Evolutionary conservation across 805 yeast genomes (phyloP), one percentile per base, ranked within the genome.

Genomic region (Candida verbasci): DNA sequence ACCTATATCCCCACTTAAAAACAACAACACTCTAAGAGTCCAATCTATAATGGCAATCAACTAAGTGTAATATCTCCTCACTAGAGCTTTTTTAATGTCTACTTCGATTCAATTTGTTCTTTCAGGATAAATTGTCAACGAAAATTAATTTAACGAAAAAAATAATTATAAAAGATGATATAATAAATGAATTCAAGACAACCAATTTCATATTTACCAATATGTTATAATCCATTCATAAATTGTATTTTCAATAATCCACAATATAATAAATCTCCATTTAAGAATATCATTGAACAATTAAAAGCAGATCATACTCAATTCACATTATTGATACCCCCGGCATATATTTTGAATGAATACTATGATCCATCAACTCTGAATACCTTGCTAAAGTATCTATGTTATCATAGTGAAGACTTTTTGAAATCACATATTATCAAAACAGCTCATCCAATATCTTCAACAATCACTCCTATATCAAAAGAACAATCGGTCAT

Each of bases 171-270:
- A 20, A 20, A 20, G 11, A 29, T 29, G 31, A 17, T 29, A 29
- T 29, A 17, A 29, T 6, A 6, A 6, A 35, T 35, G 38, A n/a
- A 11, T 8, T 17, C 34, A 18, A 27, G 10, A 22, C 34, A 46
- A 17, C 32, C 47, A 18, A 35, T 41, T 12, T 41, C 50, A 25
- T 74, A 74, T 46, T 62, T 75, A 24, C 85, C 86, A 3, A 52
- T 68, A 29, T 59, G 80, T 37, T 57, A 72, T 38, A 82, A 83
- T 47, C 87, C 89, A 7, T 60, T 80, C 24, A 60, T 83, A 22
- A 78, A 82, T 53, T 69, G 78, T 25, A 56, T 83, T 6, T 82
- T 84, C 63, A 80, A 82, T 58, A 78, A 82, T 46, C 81, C 83
- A 0, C 52, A 53, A 30, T 49, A 53, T 24, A 40, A 41, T 17